These are phyloP conservation scores for Sungouiella thailandica DNA, from an alignment of 805 yeast species.

Conservation along the genomic window DNA sequence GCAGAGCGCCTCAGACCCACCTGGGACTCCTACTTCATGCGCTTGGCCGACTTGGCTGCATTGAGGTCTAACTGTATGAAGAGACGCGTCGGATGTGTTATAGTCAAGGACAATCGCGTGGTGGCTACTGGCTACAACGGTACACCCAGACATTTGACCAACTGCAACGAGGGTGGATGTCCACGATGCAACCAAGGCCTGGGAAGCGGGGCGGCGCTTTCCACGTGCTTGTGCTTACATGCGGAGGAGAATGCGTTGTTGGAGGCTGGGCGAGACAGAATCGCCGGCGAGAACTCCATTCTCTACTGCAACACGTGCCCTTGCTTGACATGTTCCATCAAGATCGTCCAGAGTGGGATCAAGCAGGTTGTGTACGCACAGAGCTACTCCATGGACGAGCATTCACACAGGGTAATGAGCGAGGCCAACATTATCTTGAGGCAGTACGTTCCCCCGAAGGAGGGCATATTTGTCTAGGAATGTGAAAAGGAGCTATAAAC, in stretches of 20 bases:
- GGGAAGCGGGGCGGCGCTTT: constrained; percentile 56
- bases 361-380: constrained; percentile 90
- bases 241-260: constrained; percentile 96
- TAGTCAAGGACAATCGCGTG: constrained; percentile 79
- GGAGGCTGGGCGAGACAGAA: constrained; percentile 89
- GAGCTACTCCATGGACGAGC: constrained; percentile 85
- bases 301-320: constrained; percentile 97
- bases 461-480: constrained; percentile 30
- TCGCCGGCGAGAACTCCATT: constrained; percentile 51
- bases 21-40: constrained; percentile 97
- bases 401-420: constrained; percentile 64
- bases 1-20: constrained; percentile 67
- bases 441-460: constrained; percentile 38
- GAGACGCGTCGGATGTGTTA: constrained; percentile 93
- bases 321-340: constrained; percentile 91
- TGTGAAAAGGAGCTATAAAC: background rate
- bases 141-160: constrained; percentile 81
- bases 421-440: constrained; percentile 72
- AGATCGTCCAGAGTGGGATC: constrained; percentile 90
- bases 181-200: constrained; percentile 74
- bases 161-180: constrained; percentile 97
- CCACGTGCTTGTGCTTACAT: constrained; percentile 89
- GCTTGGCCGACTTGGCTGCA: constrained; percentile 89
- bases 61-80: constrained; percentile 94
- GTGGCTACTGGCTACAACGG: constrained; percentile 98